Conservation (phyloP, 345 rosid species). For the Lepidium aucheri region DNA sequence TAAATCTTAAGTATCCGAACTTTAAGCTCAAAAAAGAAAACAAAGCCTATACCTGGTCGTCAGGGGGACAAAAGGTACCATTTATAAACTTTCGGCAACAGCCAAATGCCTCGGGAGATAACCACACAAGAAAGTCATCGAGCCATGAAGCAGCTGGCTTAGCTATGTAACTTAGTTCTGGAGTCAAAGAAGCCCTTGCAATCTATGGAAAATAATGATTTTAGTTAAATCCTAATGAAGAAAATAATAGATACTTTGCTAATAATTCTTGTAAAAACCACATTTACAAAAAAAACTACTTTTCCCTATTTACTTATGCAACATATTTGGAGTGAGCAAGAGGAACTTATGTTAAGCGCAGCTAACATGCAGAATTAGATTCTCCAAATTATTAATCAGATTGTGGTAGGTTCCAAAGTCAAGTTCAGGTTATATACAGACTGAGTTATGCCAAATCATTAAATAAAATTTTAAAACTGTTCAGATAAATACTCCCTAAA, state of each 20-base stretch:
- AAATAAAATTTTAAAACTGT: background rate
- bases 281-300: background rate
- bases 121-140: slow-evolving; percentile 96
- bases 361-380: too few relatives aligned
- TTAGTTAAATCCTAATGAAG: background rate
- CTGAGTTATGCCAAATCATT: background rate
- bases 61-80: slow-evolving; percentile 89
- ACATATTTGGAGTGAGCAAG: background rate
- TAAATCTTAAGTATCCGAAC: background rate
- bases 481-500: background rate
- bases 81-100: slow-evolving; percentile 93
- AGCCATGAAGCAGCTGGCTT: slow-evolving; percentile 99
- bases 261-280: background rate
- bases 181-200: slow-evolving; percentile 68
- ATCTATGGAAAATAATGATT: slow-evolving; percentile 39
- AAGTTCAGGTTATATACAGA: background rate
- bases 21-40: background rate
- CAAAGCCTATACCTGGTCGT: slow-evolving; percentile 63
- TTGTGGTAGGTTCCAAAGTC: background rate
- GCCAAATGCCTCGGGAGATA: slow-evolving; percentile 98
- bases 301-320: background rate
- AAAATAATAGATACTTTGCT: background rate
- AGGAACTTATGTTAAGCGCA: too few relatives aligned
- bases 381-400: too few relatives aligned
- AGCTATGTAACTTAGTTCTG: slow-evolving; percentile 86